Conservation (phyloP, 768 basidiomycete species). For the Baorangia bicolor region DNA sequence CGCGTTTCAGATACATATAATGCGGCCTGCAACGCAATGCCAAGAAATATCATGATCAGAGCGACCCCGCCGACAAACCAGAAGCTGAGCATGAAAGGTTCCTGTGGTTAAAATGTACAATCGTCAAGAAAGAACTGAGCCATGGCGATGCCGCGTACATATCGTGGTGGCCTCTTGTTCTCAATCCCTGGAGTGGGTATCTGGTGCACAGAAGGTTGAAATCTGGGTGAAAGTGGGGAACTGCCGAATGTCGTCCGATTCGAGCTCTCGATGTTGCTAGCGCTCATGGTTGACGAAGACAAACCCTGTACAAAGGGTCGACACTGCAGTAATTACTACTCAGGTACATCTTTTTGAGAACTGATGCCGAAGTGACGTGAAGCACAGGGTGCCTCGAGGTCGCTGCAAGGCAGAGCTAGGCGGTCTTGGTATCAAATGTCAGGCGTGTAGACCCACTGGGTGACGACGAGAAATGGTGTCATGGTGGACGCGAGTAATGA, state of each 20-base stretch:
- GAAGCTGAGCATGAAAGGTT: conserved; percentile 34
- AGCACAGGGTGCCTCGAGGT: conserved; percentile 5
- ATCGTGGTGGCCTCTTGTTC: conserved; percentile 38
- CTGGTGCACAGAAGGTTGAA: conserved; percentile 45
- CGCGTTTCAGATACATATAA: conserved; percentile 16
- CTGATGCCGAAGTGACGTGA: not conserved
- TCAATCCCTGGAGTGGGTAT: conserved; percentile 45
- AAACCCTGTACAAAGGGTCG: not conserved
- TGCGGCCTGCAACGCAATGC: conserved; percentile 13
- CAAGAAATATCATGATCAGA: conserved; percentile 40
- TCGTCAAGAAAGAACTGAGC: not conserved
- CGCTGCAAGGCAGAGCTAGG: not conserved
- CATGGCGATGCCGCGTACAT: conserved; percentile 34
- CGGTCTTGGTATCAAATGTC: not conserved
- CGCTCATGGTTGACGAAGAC: conserved; percentile 6
- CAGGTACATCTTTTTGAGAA: not conserved
- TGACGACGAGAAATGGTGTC: not conserved
- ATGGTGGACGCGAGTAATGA: no score
- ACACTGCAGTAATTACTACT: not conserved
- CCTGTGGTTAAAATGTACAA: conserved; percentile 13
- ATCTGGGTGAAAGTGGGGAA: conserved; percentile 33
- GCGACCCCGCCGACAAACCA: conserved; percentile 42
- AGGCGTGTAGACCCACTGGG: not conserved
- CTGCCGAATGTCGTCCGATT: not conserved
- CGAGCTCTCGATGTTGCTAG: not conserved